Evolutionary conservation across 2,329 filamentous ascomycete genomes (phyloP), one percentile per base, ranked within the genome.

Genomic region (Balansia obtecta): DNA sequence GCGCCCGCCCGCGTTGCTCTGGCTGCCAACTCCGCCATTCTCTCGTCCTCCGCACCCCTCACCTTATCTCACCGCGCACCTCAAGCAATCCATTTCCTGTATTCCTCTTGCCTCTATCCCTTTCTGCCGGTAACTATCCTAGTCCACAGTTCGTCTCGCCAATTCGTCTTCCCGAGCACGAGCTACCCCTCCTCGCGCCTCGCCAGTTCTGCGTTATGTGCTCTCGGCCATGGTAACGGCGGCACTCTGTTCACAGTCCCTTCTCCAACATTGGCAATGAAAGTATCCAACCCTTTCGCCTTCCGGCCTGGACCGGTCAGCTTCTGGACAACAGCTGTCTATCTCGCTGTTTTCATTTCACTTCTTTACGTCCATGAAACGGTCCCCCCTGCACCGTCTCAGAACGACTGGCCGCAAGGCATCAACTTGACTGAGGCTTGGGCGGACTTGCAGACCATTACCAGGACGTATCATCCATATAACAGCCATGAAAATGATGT

Each of bases 381-480:
- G 30, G 84, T 95, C 9, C 86, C 91, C 5, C 63, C 76, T 18
- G 75, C 81, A 46, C 84, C 86, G 0, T 67, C 63, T 3, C 71
- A 73, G 49, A 54, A 57, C 68, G 10, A 69, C 69, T 6, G 76
- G 61, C 71, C 58, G 33, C 57, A 56, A 9, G 89, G 88, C 16
- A 70, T 94, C 60, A 88, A 95, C 60, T 69, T 97, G 49, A 85
- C 83, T 2, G 82, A 94, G 67, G 88, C 91, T 38, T 97, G 90
- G 90, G 68, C 74, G 12, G 90, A 97, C 63, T 73, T 98, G 33
- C 80, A 88, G 53, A 71, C 75, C 50, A 75, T 98, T 46, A 91
- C 85, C 34, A 74, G 74, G 55, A 74, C 75, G 1, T 93, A 86
- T 62, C 93, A 95, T 63, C 91, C 93, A 0, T 95, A 88, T 71